phyloP scores from a whole-genome alignment of 1,284 basidiomycete genomes.

The Boletus albobrunnescens region DNA sequence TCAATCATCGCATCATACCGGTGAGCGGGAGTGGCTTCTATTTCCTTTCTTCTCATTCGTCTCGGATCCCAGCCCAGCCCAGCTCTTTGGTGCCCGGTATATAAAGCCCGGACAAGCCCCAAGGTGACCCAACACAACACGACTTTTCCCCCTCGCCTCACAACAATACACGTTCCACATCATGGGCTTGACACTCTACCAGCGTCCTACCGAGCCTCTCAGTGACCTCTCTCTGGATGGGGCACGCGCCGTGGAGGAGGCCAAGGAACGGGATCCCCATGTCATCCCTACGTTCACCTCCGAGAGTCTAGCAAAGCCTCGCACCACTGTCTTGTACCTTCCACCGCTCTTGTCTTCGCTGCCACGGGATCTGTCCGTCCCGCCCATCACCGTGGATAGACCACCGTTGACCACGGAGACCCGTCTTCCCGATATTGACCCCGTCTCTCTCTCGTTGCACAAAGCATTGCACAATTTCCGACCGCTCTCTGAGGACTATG shows the following conservation, averaged over 20 bases:
- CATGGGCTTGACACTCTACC: constrained; percentile 37
- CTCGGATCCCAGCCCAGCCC: not conserved
- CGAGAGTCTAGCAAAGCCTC: constrained; percentile 36
- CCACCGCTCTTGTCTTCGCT: constrained; percentile 77
- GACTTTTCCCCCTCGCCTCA: not conserved
- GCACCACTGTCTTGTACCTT: constrained; percentile 64
- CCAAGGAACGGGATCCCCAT: constrained; percentile 48
- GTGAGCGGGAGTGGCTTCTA: not conserved
- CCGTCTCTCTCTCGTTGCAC: constrained; percentile 79
- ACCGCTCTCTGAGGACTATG: constrained; percentile 61
- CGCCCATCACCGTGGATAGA: constrained; percentile 27
- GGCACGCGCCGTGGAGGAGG: not conserved
- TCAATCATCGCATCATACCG: constrained; percentile 16
- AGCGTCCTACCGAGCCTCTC: constrained; percentile 25
- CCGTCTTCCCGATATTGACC: constrained; percentile 78
- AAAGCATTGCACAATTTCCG: constrained; percentile 77
- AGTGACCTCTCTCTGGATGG: not conserved
- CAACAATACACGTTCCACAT: not conserved
- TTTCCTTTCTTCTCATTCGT: not conserved
- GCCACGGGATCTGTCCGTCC: constrained; percentile 38
- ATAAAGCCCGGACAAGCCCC: constrained; percentile 4
- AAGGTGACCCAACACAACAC: constrained; percentile 6
- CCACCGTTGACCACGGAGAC: constrained; percentile 62
- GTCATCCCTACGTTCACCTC: constrained; percentile 52
- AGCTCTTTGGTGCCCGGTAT: constrained; percentile 1